Percentiles rank a stretch among this genome's conserved stretches.
Conservation (phyloP, 225 moss, liverwort and hornwort genomes). For the Asterella californica region DNA sequence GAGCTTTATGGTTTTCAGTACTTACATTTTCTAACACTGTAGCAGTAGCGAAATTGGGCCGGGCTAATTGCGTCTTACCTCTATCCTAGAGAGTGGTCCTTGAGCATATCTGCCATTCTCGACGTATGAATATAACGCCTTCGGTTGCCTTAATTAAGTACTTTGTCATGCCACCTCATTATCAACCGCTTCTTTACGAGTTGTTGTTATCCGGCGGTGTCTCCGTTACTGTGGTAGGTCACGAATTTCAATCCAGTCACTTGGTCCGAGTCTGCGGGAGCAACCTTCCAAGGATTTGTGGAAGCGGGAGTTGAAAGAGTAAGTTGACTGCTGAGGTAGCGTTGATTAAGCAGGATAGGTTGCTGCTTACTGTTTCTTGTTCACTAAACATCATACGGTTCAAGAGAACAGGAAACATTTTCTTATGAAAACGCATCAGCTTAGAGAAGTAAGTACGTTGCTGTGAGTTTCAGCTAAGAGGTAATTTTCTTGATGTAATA, state of each 20-base stretch:
- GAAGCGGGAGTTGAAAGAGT: constrained; percentile 84
- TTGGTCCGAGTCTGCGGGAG: constrained; percentile 54
- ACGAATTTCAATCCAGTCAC: constrained; percentile 71
- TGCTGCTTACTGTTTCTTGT: background rate
- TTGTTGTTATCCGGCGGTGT: background rate
- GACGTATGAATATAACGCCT: no score
- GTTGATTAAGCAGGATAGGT: background rate
- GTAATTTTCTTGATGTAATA: background rate
- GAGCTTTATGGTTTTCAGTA: constrained; percentile 2
- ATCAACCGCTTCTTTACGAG: background rate
- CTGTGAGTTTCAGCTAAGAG: background rate
- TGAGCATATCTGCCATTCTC: no score
- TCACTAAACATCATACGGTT: no score
- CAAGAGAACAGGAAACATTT: background rate
- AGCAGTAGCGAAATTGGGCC: background rate
- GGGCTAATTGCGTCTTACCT: no score
- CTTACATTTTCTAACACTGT: background rate
- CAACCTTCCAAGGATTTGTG: constrained; percentile 54
- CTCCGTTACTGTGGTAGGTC: constrained; percentile 34
- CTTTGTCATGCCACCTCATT: background rate
- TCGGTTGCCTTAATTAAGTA: background rate
- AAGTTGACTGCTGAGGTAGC: constrained; percentile 2
- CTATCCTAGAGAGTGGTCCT: no score
- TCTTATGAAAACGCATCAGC: background rate
- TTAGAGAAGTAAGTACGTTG: background rate